Percentiles rank a stretch among this genome's conserved stretches.
Evolutionary conservation across 2,329 filamentous ascomycete species (phyloP).

Genomic region (Hymenoscyphus linearis): DNA sequence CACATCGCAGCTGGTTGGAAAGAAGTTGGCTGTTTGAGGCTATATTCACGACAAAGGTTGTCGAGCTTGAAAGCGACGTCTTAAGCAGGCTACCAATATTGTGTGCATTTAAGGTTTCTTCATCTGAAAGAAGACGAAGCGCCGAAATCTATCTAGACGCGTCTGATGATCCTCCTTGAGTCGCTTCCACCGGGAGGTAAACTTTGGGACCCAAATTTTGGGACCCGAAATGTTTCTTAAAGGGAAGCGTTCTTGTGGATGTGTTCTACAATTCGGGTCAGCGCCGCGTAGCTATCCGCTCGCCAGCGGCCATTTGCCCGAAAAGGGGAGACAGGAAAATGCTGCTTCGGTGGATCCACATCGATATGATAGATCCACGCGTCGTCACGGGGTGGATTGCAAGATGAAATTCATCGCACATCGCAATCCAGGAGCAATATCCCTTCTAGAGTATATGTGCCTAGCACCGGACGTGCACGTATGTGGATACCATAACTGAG

Average conservation of each 20-base stretch:
- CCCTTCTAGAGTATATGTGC: too few species aligned
- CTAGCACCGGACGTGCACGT: too few species aligned
- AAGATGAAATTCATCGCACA: conserved; percentile 81
- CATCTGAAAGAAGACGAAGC: conserved; percentile 18
- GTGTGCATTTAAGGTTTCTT: conserved; percentile 35
- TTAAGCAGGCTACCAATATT: conserved; percentile 42
- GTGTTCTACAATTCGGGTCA: conserved; percentile 62
- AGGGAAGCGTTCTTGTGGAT: conserved; percentile 45
- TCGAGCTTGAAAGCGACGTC: conserved; percentile 47
- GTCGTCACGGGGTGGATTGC: conserved; percentile 46
- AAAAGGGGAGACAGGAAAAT: conserved; percentile 70
- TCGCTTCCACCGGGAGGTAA: conserved; percentile 41
- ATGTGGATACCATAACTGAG: too few species aligned
- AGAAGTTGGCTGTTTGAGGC: conserved; percentile 64
- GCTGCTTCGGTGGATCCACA: conserved; percentile 58
- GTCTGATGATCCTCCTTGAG: conserved; percentile 53
- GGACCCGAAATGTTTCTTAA: conserved; percentile 35
- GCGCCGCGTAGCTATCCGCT: conserved; percentile 54
- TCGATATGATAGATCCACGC: conserved; percentile 57
- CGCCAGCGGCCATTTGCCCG: conserved; percentile 57
- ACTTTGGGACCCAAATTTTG: conserved; percentile 32
- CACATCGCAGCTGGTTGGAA: conserved; percentile 62
- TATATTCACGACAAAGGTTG: conserved; percentile 68
- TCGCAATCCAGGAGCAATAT: conserved; percentile 81
- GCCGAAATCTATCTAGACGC: conserved; percentile 52